A percentile compares a stretch with the other conserved stretches of the same genome.
Conservation (phyloP, 139 green algal species). For the Eudorina sp. region DNA sequence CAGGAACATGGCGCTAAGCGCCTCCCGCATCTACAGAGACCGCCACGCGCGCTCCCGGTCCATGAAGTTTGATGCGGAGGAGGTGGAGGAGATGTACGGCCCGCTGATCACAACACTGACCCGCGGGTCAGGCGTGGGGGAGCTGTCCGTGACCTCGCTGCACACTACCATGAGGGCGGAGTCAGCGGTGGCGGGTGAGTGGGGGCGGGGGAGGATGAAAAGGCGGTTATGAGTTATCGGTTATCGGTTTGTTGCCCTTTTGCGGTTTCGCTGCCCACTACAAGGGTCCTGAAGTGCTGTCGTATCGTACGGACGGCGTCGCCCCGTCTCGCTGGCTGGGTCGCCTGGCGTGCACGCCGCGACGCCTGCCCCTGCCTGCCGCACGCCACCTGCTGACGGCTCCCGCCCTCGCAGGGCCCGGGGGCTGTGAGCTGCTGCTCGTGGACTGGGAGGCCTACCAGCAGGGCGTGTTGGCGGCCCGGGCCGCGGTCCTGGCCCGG, state of each 20-base stretch:
- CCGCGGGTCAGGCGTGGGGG: background rate
- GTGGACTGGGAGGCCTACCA: conserved; percentile 47
- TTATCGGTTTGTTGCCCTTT: too few species aligned
- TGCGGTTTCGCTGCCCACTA: too few species aligned
- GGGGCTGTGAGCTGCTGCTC: conserved; percentile 34
- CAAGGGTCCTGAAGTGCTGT: too few species aligned
- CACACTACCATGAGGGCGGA: conserved; percentile 16
- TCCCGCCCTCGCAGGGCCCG: background rate
- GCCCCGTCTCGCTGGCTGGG: too few species aligned
- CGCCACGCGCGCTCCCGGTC: background rate
- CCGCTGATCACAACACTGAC: background rate
- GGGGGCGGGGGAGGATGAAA: background rate
- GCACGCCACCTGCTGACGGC: too few species aligned
- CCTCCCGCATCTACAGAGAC: conserved; percentile 13
- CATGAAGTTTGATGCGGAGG: background rate
- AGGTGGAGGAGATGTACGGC: conserved; percentile 39
- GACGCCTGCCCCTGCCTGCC: too few species aligned
- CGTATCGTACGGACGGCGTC: too few species aligned
- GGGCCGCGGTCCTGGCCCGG: conserved; percentile 14
- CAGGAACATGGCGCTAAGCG: conserved; percentile 31
- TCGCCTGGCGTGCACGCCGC: too few species aligned
- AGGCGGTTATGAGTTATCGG: too few species aligned
- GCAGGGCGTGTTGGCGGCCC: conserved; percentile 20
- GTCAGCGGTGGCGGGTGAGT: conserved; percentile 39
- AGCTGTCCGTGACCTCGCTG: conserved; percentile 31